Conservation (phyloP, 176 grass and related monocot species). For the Eremochloa ophiuroides region DNA sequence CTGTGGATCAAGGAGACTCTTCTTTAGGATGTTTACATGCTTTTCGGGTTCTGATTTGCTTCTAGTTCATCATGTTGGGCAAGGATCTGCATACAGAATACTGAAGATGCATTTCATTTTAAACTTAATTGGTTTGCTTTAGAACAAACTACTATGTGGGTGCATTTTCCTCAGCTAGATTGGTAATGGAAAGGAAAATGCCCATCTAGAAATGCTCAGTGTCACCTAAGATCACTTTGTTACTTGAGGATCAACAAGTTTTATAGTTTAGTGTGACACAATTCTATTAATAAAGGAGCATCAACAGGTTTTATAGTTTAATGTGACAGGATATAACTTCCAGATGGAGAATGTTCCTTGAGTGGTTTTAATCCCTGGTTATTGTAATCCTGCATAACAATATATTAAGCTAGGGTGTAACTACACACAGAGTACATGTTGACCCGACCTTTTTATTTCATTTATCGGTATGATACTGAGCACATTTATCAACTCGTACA, state of each 20-base stretch:
- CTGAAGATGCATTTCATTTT: not conserved
- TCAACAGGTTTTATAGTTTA: not conserved
- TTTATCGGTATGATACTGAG: slow-evolving; percentile 7
- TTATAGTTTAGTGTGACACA: not conserved
- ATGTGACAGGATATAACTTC: not conserved
- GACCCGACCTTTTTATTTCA: not conserved
- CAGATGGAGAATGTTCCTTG: not conserved
- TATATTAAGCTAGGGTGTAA: not conserved
- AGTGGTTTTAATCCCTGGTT: not conserved
- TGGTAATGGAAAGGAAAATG: not conserved
- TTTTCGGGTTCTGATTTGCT: not conserved
- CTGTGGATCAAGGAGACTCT: not conserved
- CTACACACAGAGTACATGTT: not conserved
- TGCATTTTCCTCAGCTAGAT: not conserved
- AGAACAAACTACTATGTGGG: not conserved
- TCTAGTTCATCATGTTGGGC: not conserved
- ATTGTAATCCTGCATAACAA: not conserved
- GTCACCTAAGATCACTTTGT: not conserved
- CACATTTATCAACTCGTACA: not conserved
- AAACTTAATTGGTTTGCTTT: not conserved
- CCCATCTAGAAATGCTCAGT: not conserved
- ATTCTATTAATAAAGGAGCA: not conserved
- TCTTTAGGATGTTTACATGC: not conserved
- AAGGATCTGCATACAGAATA: not conserved
- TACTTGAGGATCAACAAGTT: not conserved